Evolutionary conservation across 768 basidiomycete genomes (phyloP).

Genomic region (Hortiboletus campestris): DNA sequence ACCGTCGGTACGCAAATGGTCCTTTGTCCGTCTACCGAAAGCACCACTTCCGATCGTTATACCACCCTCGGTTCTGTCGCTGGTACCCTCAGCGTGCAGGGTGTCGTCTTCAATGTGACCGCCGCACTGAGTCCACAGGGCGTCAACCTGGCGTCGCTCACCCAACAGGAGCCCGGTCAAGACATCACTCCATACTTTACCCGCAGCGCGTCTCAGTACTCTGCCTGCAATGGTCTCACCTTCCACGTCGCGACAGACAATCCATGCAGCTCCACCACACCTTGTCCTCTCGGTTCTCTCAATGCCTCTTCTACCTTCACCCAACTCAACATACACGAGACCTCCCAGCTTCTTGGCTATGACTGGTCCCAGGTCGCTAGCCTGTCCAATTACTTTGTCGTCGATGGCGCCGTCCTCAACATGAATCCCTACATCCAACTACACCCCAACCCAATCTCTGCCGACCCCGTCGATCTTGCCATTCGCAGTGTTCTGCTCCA

Average conservation of each 20-base stretch:
- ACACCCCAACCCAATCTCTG: conserved; percentile 63
- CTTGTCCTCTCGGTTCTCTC: conserved; percentile 68
- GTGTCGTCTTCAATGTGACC: conserved; percentile 74
- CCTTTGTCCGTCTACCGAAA: conserved; percentile 69
- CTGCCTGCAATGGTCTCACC: conserved; percentile 57
- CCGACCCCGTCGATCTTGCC: conserved; percentile 78
- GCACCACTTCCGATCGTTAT: conserved; percentile 42
- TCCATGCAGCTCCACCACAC: conserved; percentile 59
- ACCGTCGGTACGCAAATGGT: conserved; percentile 94
- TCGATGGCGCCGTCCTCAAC: conserved; percentile 94
- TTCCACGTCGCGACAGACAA: conserved; percentile 71
- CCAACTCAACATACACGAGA: conserved; percentile 63
- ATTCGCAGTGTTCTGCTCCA: conserved; percentile 70
- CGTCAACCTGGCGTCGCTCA: conserved; percentile 60
- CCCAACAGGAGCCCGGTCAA: conserved; percentile 62
- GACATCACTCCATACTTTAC: conserved; percentile 90
- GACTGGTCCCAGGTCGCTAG: conserved; percentile 83
- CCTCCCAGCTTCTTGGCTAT: conserved; percentile 75
- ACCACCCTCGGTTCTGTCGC: conserved; percentile 52
- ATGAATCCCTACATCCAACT: conserved; percentile 80
- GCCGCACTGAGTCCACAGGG: conserved; percentile 41
- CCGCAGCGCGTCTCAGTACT: conserved; percentile 63
- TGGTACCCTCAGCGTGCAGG: conserved; percentile 74
- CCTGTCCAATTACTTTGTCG: conserved; percentile 75
- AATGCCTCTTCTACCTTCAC: conserved; percentile 55